phyloP scores from a whole-genome alignment of 345 rosid genomes.

The Barbarea vulgaris region DNA sequence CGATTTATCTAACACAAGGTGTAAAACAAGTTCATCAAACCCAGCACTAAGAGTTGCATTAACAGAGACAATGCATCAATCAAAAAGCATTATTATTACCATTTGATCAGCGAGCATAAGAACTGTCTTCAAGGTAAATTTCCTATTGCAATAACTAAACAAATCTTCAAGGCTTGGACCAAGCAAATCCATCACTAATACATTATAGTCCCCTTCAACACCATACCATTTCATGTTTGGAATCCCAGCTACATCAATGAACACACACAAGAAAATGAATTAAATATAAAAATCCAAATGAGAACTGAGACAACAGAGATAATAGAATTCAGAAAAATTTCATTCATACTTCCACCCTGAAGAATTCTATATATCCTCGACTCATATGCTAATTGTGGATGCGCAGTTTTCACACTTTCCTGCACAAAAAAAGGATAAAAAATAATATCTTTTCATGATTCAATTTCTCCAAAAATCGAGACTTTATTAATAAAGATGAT shows the following conservation, averaged over 20 bases:
- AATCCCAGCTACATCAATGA: conserved; percentile 73
- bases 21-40: not conserved
- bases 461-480: not conserved
- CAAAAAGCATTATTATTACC: conserved; percentile 55
- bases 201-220: conserved; percentile 88
- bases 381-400: conserved; percentile 84
- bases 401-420: conserved; percentile 90
- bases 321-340: not conserved
- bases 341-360: conserved; percentile 85
- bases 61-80: not conserved
- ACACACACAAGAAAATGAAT: conserved; percentile 1
- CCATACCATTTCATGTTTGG: conserved; percentile 94
- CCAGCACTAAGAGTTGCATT: not conserved
- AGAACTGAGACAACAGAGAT: not conserved
- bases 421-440: conserved; percentile 30
- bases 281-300: not conserved
- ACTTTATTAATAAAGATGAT: not conserved
- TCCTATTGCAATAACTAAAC: conserved; percentile 84
- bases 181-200: conserved; percentile 92
- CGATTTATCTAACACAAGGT: conserved; percentile 68
- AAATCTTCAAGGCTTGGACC: conserved; percentile 98
- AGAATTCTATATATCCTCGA: conserved; percentile 81
- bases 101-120: conserved; percentile 99
- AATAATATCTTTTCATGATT: not conserved
- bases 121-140: conserved; percentile 86